Percentiles rank a stretch among this genome's conserved stretches.
phyloP scores from a whole-genome alignment of 2,329 filamentous ascomycete species.

The Cadophora sp. region DNA sequence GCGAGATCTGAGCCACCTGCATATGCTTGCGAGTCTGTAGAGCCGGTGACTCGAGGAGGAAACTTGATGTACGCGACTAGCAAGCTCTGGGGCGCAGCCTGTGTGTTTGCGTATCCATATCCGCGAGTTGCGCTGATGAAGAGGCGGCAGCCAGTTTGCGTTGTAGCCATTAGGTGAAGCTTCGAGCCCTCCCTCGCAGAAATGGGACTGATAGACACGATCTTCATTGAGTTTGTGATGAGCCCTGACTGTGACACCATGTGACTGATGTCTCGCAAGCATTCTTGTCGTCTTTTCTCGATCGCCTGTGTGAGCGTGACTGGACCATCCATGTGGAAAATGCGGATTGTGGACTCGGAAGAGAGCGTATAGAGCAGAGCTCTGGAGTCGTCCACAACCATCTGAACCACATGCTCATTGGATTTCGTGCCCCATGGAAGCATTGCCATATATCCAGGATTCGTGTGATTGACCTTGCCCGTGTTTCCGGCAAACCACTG shows the following conservation, averaged over 20 bases:
- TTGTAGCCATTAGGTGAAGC: slow-evolving; percentile 88
- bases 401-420: slow-evolving; percentile 74
- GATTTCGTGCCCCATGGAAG: slow-evolving; percentile 62
- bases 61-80: slow-evolving; percentile 97
- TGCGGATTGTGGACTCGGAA: slow-evolving; percentile 84
- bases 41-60: slow-evolving; percentile 63
- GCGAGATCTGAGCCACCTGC: slow-evolving; percentile 28
- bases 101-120: slow-evolving; percentile 66
- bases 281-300: slow-evolving; percentile 65
- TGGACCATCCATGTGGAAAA: slow-evolving; percentile 81
- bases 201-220: slow-evolving; percentile 88
- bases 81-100: slow-evolving; percentile 84
- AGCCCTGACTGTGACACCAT: slow-evolving; percentile 79
- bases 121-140: slow-evolving; percentile 86
- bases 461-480: slow-evolving; percentile 87
- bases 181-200: slow-evolving; percentile 79
- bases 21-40: slow-evolving; percentile 36
- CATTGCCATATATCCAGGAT: slow-evolving; percentile 71
- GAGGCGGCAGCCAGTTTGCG: slow-evolving; percentile 86
- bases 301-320: slow-evolving; percentile 68
- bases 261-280: slow-evolving; percentile 79
- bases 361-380: slow-evolving; percentile 92
- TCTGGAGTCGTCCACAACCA: slow-evolving; percentile 87
- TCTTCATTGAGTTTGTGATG: slow-evolving; percentile 71
- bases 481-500: slow-evolving; percentile 93